These are phyloP conservation scores for Ramalina peruviana DNA, from an alignment of 495 filamentous ascomycete species.

Conservation along the genomic window DNA sequence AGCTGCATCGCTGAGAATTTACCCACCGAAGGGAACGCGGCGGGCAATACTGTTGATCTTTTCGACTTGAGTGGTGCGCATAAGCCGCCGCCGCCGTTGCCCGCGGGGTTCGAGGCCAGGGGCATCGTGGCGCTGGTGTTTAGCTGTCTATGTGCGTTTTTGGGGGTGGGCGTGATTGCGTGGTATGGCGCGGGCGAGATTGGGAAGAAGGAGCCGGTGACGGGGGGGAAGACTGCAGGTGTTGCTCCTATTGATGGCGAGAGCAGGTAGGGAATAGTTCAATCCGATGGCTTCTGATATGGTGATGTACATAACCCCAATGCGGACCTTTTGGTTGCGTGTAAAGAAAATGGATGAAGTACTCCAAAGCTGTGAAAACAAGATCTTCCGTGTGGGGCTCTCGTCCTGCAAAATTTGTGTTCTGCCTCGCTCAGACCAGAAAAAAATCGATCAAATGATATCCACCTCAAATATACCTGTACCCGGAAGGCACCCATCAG, in stretches of 20 bases:
- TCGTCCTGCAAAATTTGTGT: too few species aligned
- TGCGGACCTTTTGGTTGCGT: too few species aligned
- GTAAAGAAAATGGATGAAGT: too few species aligned
- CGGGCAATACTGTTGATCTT: conserved; percentile 48
- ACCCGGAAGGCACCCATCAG: too few species aligned
- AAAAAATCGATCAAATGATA: too few species aligned
- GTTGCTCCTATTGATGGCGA: neutral
- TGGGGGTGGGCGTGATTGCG: conserved; percentile 54
- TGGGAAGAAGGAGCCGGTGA: conserved; percentile 1
- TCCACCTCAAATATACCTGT: too few species aligned
- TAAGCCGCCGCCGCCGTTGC: conserved; percentile 38
- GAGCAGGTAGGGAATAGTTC: neutral
- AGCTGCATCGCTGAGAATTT: conserved; percentile 40
- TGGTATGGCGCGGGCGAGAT: conserved; percentile 40
- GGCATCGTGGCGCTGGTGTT: conserved; percentile 66
- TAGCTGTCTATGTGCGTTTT: conserved; percentile 51
- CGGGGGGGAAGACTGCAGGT: neutral
- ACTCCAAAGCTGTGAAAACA: too few species aligned
- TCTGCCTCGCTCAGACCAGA: too few species aligned
- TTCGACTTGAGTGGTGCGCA: conserved; percentile 53
- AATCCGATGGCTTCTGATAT: too few species aligned
- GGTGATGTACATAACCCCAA: too few species aligned
- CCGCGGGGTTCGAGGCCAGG: conserved; percentile 54
- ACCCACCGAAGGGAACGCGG: conserved; percentile 57
- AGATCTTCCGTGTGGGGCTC: too few species aligned